Evolutionary conservation across 306 rosid genomes (phyloP).

Genomic region (Lotus japonicus): DNA sequence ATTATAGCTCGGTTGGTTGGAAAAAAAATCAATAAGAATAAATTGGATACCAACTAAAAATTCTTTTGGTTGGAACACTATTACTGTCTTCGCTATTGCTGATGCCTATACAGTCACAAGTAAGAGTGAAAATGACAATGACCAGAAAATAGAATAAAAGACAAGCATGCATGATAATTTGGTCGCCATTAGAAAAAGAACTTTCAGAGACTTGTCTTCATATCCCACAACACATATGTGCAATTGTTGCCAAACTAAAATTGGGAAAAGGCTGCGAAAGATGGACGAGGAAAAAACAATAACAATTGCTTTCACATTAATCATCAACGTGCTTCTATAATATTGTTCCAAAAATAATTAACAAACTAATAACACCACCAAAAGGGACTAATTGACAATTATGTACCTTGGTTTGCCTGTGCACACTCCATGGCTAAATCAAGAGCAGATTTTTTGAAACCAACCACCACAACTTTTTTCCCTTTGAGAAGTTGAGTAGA

Average conservation of each 20-base stretch:
- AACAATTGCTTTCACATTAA: background rate
- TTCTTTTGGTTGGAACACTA: too few species aligned
- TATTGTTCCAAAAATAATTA: background rate
- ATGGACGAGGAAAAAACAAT: too few species aligned
- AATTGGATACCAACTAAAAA: background rate
- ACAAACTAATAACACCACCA: too few species aligned
- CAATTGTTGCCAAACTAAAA: background rate
- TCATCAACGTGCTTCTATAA: background rate
- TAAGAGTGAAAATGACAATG: background rate
- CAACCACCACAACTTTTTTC: constrained; percentile 62
- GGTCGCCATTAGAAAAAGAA: too few species aligned
- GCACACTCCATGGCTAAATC: constrained; percentile 80
- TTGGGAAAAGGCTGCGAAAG: background rate
- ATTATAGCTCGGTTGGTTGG: too few species aligned
- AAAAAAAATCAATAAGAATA: background rate
- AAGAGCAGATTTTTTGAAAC: constrained; percentile 69
- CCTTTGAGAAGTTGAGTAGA: constrained; percentile 49
- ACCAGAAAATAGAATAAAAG: background rate
- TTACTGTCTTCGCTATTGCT: too few species aligned
- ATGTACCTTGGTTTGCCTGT: constrained; percentile 64
- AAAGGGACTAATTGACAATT: too few species aligned
- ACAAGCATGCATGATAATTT: too few species aligned
- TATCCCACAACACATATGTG: background rate
- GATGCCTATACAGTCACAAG: background rate
- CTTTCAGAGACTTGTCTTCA: background rate